Evolutionary conservation across 345 rosid species (phyloP).

Genomic region (Kandelia obovata): DNA sequence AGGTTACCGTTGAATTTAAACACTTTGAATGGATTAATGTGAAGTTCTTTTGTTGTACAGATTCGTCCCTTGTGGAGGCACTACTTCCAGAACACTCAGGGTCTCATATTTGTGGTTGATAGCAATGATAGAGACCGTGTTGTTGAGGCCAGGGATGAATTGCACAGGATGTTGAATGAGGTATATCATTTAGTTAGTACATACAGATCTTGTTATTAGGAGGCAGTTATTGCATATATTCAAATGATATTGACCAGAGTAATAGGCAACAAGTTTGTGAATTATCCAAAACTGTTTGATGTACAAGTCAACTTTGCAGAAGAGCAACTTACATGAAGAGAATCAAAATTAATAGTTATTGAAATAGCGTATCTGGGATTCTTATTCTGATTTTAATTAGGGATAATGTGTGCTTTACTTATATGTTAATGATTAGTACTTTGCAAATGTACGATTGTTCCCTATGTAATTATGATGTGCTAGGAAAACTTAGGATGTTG

Average conservation of each 20-base stretch:
- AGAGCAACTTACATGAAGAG: no score
- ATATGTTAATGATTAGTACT: not conserved
- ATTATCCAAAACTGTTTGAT: no score
- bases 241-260: no score
- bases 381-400: no score
- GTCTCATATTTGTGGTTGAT: slow-evolving; percentile 1
- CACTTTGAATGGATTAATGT: not conserved
- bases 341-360: no score
- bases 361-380: no score
- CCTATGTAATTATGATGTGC: no score
- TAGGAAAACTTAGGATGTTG: no score
- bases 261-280: no score
- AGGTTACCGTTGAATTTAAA: not conserved
- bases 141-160: slow-evolving; percentile 4
- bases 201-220: no score
- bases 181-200: not conserved
- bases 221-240: no score
- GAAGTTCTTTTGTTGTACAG: slow-evolving; percentile 1
- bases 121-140: slow-evolving; percentile 7
- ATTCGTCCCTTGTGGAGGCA: slow-evolving; percentile 9
- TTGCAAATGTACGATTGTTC: not conserved
- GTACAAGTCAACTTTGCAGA: no score
- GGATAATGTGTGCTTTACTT: not conserved
- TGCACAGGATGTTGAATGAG: slow-evolving; percentile 6
- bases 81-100: slow-evolving; percentile 4